Conservation (phyloP, 345 rosid species). For the Erucastrum elatum region DNA sequence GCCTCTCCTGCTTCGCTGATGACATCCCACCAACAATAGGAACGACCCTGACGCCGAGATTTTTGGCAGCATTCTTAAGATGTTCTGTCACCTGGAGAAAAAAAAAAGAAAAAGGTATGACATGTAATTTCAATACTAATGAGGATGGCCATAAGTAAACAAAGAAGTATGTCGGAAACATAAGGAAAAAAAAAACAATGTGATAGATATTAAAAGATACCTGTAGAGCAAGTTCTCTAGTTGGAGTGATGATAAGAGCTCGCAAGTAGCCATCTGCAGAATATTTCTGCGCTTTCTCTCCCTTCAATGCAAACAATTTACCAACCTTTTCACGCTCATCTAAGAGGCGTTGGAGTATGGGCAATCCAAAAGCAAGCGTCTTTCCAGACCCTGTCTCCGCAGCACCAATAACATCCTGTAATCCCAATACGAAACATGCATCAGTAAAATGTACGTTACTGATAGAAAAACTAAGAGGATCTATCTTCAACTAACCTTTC, state of each 20-base stretch:
- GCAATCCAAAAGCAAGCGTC: constrained; percentile 99
- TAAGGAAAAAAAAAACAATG: neutral
- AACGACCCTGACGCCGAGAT: constrained; percentile 64
- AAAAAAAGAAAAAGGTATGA: constrained; percentile 13
- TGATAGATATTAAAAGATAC: constrained; percentile 40
- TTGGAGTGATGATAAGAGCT: constrained; percentile 91
- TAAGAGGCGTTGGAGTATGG: constrained; percentile 84
- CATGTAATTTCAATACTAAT: constrained; percentile 7
- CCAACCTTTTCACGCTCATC: constrained; percentile 78
- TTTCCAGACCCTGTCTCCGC: constrained; percentile 99
- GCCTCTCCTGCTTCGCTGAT: constrained; percentile 85
- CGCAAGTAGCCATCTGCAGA: constrained; percentile 72
- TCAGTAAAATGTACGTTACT: neutral
- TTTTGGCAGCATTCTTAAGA: constrained; percentile 67
- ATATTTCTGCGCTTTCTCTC: constrained; percentile 61
- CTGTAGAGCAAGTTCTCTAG: constrained; percentile 96
- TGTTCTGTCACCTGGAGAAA: constrained; percentile 77
- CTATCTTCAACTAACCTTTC: constrained; percentile 65
- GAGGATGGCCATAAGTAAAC: neutral
- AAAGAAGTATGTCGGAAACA: constrained; percentile 2
- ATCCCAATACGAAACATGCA: constrained; percentile 23
- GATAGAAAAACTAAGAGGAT: neutral
- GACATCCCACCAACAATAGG: constrained; percentile 97
- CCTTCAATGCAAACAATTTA: constrained; percentile 50
- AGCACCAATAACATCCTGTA: constrained; percentile 92